Conservation (phyloP, 805 yeast genomes). For the Kazachstania bromeliacearum region DNA sequence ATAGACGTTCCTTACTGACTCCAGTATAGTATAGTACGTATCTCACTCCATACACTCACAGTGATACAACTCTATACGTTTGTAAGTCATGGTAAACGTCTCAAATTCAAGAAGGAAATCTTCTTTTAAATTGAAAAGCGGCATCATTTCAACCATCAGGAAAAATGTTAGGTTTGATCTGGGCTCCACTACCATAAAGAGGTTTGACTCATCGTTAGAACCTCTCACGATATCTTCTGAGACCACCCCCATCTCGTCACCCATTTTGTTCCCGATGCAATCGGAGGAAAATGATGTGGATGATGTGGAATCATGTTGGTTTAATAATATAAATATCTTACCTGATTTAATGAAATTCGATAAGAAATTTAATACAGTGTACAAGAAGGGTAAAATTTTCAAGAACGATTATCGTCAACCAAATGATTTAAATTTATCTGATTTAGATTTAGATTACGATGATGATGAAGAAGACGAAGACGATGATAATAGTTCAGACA, state of each 20-base stretch:
- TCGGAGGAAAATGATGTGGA: background rate
- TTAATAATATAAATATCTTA: conserved; percentile 7
- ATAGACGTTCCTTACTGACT: too few relatives aligned
- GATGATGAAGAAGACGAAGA: conserved; percentile 4
- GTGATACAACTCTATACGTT: too few relatives aligned
- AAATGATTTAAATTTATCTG: conserved; percentile 4
- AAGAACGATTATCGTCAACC: conserved; percentile 1
- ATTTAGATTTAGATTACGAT: conserved; percentile 6
- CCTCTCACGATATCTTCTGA: conserved; percentile 57
- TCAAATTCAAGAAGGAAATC: conserved; percentile 14
- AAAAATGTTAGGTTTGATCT: conserved; percentile 60
- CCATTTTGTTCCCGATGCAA: conserved; percentile 10
- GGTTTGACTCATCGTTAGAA: conserved; percentile 50
- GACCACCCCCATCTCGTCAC: conserved; percentile 31
- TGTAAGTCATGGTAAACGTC: background rate
- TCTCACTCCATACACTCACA: too few relatives aligned
- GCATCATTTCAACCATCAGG: background rate
- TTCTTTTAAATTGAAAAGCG: conserved; percentile 9
- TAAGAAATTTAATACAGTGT: conserved; percentile 3
- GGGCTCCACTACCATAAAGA: conserved; percentile 50
- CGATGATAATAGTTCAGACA: conserved; percentile 3
- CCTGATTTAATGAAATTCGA: conserved; percentile 8
- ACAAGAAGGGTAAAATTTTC: conserved; percentile 1
- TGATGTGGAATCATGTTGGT: conserved; percentile 11
- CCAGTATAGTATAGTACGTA: too few relatives aligned